Conservation (phyloP, 2,329 filamentous ascomycete genomes). For the Polytolypa hystricis region DNA sequence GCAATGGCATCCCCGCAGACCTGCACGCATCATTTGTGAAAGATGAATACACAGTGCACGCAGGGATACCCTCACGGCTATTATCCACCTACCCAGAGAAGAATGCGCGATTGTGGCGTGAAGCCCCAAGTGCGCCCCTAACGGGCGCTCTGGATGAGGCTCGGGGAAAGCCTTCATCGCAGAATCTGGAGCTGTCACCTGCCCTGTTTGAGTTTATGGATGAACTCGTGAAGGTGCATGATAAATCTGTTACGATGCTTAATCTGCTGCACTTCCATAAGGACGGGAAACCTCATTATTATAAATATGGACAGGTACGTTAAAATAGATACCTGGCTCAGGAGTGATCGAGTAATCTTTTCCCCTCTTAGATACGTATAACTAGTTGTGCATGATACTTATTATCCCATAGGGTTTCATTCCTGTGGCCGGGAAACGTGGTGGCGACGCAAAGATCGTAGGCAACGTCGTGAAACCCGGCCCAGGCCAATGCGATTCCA, state of each 20-base stretch:
- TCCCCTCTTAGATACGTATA: too few relatives aligned
- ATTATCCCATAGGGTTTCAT: constrained; percentile 19
- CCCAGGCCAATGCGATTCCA: constrained; percentile 15
- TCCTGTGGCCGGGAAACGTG: constrained; percentile 41
- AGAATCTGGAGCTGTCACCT: constrained; percentile 45
- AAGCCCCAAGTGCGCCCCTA: constrained; percentile 20
- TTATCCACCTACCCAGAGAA: constrained; percentile 18
- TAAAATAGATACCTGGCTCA: too few relatives aligned
- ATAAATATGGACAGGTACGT: constrained; percentile 48
- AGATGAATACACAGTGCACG: constrained; percentile 22
- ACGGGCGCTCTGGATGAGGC: constrained; percentile 25
- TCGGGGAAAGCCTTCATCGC: constrained; percentile 22
- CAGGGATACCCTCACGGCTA: constrained; percentile 28
- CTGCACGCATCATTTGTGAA: constrained; percentile 13
- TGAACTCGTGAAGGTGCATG: constrained; percentile 18
- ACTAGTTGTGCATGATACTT: too few relatives aligned
- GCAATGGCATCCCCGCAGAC: constrained; percentile 13
- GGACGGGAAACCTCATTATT: constrained; percentile 42
- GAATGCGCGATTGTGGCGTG: constrained; percentile 11
- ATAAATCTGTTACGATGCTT: constrained; percentile 48
- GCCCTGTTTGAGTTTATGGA: constrained; percentile 43
- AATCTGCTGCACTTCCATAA: constrained; percentile 50
- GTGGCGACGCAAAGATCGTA: constrained; percentile 51
- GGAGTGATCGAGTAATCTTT: too few relatives aligned
- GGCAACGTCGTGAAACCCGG: constrained; percentile 40